A percentile compares a stretch with the other conserved stretches of the same genome.
Conservation (phyloP, 2,329 filamentous ascomycete species). For the Colletotrichum simmondsii region DNA sequence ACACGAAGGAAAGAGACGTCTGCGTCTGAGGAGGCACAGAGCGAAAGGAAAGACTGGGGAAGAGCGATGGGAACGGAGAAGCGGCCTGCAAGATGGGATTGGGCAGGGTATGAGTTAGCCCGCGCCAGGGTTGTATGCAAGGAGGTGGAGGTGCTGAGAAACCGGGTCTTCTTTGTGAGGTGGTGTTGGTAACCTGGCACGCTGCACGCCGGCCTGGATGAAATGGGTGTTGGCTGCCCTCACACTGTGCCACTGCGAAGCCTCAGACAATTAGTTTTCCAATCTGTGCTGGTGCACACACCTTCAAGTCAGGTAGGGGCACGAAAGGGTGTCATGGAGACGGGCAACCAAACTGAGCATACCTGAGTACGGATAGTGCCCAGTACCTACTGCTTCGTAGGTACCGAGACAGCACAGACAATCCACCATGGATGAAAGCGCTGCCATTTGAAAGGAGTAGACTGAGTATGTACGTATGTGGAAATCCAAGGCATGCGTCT, state of each 20-base stretch:
- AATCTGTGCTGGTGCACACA: conserved; percentile 7
- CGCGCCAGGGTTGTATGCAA: conserved; percentile 10
- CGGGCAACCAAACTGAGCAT: neutral
- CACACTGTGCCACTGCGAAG: conserved; percentile 28
- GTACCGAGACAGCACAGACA: neutral
- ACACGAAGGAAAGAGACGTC: neutral
- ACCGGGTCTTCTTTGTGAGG: neutral
- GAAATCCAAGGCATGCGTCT: neutral
- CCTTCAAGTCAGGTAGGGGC: neutral
- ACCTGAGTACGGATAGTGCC: neutral
- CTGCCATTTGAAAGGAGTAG: neutral
- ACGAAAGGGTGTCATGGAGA: conserved; percentile 2
- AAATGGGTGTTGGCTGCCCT: conserved; percentile 7
- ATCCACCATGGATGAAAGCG: too few species aligned
- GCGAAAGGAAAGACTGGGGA: conserved; percentile 8
- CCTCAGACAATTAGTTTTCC: conserved; percentile 19
- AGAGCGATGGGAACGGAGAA: conserved; percentile 10
- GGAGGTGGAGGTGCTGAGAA: conserved; percentile 22
- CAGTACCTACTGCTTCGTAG: neutral
- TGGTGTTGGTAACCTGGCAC: neutral
- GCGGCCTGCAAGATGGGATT: conserved; percentile 14
- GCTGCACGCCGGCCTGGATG: neutral
- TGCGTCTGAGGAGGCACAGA: too few species aligned
- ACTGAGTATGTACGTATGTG: neutral
- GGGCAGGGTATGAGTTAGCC: conserved; percentile 8